These are phyloP conservation scores for Heliamphora exappendiculata DNA, from an alignment of 148 eudicot species.

Conservation along the genomic window DNA sequence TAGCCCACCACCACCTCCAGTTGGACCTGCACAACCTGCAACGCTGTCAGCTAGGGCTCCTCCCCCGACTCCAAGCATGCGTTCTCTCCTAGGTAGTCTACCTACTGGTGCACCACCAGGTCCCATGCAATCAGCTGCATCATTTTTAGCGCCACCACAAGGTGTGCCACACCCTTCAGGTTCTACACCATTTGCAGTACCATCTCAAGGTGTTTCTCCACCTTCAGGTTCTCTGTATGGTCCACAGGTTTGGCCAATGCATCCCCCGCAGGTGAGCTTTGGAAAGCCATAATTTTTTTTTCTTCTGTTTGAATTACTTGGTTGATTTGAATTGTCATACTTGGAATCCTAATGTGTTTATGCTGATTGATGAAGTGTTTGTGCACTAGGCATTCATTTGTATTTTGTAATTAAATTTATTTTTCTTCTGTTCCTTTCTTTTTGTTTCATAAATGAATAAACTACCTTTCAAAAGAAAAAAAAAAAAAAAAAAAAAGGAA, in stretches of 20 bases:
- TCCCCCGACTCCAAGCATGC: conserved; percentile 47
- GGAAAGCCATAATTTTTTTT: neutral
- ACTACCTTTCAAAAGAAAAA: no score
- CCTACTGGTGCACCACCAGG: conserved; percentile 29
- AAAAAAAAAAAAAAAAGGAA: no score
- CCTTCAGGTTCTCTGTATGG: conserved; percentile 58
- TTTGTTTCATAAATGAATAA: neutral
- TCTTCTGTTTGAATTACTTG: neutral
- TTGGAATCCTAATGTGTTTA: no score
- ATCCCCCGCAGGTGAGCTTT: conserved; percentile 51
- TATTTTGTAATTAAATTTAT: neutral
- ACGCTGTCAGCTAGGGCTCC: conserved; percentile 30
- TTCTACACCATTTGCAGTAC: conserved; percentile 36
- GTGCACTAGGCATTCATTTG: neutral
- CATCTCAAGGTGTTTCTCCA: conserved; percentile 39
- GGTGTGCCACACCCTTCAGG: conserved; percentile 22
- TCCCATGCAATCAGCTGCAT: conserved; percentile 38
- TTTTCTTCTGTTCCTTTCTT: neutral
- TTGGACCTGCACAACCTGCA: conserved; percentile 43
- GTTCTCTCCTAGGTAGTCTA: conserved; percentile 43
- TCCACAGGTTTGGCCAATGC: conserved; percentile 56
- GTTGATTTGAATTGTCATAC: neutral
- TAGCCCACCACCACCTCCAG: conserved; percentile 36
- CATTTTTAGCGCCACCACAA: conserved; percentile 29
- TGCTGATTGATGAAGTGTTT: neutral